Percentiles rank a stretch among this genome's conserved stretches.
These are phyloP conservation scores for Starmerella sp. DNA, from an alignment of 805 yeast genomes.

Conservation along the genomic window DNA sequence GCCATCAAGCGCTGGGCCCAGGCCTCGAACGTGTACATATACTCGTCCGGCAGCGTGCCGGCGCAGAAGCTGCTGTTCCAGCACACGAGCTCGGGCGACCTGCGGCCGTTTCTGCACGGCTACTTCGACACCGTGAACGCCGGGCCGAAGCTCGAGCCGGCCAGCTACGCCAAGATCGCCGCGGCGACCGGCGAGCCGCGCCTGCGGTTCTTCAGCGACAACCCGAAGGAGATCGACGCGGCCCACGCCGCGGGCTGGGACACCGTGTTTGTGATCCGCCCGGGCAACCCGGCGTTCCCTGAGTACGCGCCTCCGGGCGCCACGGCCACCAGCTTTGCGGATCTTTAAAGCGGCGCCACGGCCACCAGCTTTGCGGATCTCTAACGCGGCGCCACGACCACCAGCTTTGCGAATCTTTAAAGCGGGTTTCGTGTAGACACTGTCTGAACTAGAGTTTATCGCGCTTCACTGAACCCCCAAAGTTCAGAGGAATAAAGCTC, in stretches of 20 bases:
- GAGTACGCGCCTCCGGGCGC: conserved; percentile 12
- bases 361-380: too few species aligned
- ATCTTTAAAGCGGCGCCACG: background rate
- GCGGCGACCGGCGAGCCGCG: conserved; percentile 31
- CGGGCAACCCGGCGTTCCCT: conserved; percentile 46
- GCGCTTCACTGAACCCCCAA: too few species aligned
- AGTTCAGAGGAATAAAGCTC: too few species aligned
- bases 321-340: background rate
- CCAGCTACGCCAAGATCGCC: conserved; percentile 51
- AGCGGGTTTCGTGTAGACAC: too few species aligned
- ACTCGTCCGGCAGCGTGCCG: conserved; percentile 79
- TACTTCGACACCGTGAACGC: conserved; percentile 80
- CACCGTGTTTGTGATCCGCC: conserved; percentile 51
- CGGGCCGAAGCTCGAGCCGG: conserved; percentile 52
- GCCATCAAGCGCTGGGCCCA: conserved; percentile 38
- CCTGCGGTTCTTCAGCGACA: conserved; percentile 69
- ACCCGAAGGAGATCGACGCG: conserved; percentile 63
- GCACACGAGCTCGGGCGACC: conserved; percentile 39
- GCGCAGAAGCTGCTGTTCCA: conserved; percentile 72
- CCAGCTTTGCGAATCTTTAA: too few species aligned
- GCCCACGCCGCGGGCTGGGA: conserved; percentile 55
- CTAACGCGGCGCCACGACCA: too few species aligned
- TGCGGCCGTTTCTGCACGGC: conserved; percentile 44
- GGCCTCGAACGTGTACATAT: conserved; percentile 45
- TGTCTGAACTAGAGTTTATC: too few species aligned